These are phyloP conservation scores for Lachnellula arida DNA, from an alignment of 2,329 filamentous ascomycete genomes.

Conservation along the genomic window DNA sequence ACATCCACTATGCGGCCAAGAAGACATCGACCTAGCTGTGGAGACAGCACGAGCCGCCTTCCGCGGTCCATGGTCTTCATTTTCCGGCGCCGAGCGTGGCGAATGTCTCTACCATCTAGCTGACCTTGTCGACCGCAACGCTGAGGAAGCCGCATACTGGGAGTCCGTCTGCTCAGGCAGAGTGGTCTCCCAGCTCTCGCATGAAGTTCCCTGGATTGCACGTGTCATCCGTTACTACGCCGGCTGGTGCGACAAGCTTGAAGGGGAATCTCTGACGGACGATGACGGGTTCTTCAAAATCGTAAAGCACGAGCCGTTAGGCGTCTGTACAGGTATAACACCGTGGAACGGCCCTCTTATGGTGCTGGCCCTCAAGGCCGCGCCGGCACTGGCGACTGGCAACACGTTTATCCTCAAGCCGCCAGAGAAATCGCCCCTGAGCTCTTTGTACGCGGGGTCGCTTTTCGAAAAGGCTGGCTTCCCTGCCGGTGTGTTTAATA, in stretches of 20 bases:
- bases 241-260: slow-evolving; percentile 36
- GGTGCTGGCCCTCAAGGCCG: slow-evolving; percentile 49
- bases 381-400: slow-evolving; percentile 54
- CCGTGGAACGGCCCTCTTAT: slow-evolving; percentile 50
- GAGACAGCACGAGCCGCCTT: slow-evolving; percentile 37
- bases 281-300: slow-evolving; percentile 41
- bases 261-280: slow-evolving; percentile 35
- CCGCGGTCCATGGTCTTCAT: slow-evolving; percentile 41
- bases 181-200: slow-evolving; percentile 30
- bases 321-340: slow-evolving; percentile 40
- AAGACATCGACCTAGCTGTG: slow-evolving; percentile 40
- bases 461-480: slow-evolving; percentile 9
- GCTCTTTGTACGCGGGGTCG: slow-evolving; percentile 42
- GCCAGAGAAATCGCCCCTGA: slow-evolving; percentile 42
- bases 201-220: no score
- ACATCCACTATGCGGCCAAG: no score
- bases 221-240: slow-evolving; percentile 23
- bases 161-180: slow-evolving; percentile 42
- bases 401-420: slow-evolving; percentile 52
- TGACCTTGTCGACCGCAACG: slow-evolving; percentile 36
- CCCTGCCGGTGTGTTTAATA: slow-evolving; percentile 36
- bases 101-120: slow-evolving; percentile 41
- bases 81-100: slow-evolving; percentile 34
- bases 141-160: slow-evolving; percentile 33
- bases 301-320: slow-evolving; percentile 32